A percentile compares a stretch with the other conserved stretches of the same genome.
Evolutionary conservation across 2,329 filamentous ascomycete genomes (phyloP).

Genomic region (Fusarium praegraminearum): DNA sequence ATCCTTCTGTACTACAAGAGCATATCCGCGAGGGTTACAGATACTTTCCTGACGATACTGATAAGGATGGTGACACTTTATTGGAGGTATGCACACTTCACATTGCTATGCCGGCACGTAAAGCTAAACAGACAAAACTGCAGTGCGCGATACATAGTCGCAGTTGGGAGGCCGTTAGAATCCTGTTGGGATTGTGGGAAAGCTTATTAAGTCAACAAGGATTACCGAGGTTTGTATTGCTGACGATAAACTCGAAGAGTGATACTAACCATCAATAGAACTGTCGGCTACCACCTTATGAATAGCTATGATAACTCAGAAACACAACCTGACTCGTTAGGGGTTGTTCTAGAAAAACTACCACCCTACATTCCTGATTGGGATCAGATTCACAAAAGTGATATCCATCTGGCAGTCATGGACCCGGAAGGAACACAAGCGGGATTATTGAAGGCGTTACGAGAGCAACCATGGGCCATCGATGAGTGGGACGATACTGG

Average conservation of each 20-base stretch:
- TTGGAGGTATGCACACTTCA: background rate
- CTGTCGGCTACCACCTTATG: rapidly evolving
- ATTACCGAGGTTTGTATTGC: conserved; percentile 11
- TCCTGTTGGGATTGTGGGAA: conserved; percentile 16
- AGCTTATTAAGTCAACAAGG: conserved; percentile 27
- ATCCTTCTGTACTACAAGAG: rapidly evolving
- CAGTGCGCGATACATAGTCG: rapidly evolving
- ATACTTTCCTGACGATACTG: conserved; percentile 12
- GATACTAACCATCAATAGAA: background rate
- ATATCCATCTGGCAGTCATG: conserved; percentile 4
- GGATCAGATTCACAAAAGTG: rapidly evolving
- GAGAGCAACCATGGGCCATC: conserved; percentile 14
- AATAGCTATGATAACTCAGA: rapidly evolving
- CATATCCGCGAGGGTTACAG: rapidly evolving
- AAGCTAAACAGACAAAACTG: rapidly evolving
- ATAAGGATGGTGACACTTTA: rapidly evolving
- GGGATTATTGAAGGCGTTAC: background rate
- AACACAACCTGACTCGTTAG: rapidly evolving
- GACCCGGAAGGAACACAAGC: background rate
- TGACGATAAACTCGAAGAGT: rapidly evolving
- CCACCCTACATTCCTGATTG: background rate
- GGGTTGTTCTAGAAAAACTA: background rate
- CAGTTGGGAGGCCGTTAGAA: background rate
- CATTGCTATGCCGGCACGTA: rapidly evolving
- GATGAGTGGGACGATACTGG: background rate